phyloP scores from a whole-genome alignment of 306 rosid species.

The Herpetospermum pedunculosum region DNA sequence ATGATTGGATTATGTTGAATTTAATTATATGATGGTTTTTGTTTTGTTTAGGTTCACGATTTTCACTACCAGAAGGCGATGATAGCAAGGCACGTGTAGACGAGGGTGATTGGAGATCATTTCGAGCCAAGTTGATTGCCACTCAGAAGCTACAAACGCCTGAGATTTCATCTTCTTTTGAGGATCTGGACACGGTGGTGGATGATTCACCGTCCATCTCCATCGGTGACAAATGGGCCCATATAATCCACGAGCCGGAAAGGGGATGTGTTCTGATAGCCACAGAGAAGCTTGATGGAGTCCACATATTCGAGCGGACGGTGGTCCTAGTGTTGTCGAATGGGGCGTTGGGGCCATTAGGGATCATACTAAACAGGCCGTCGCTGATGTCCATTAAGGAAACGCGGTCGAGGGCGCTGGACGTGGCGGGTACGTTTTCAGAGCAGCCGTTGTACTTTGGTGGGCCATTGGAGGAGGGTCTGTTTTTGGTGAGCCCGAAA shows the following conservation, averaged over 20 bases:
- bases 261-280: slow-evolving; percentile 82
- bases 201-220: slow-evolving; percentile 30
- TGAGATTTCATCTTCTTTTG: slow-evolving; percentile 15
- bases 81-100: no score
- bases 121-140: slow-evolving; percentile 75
- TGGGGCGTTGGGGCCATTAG: slow-evolving; percentile 66
- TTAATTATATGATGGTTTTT: no score
- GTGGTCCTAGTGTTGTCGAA: slow-evolving; percentile 57
- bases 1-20: no score
- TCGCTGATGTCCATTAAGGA: slow-evolving; percentile 86
- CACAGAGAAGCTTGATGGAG: slow-evolving; percentile 71
- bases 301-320: slow-evolving; percentile 69
- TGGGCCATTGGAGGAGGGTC: slow-evolving; percentile 67
- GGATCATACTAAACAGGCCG: slow-evolving; percentile 67
- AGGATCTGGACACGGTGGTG: slow-evolving; percentile 33
- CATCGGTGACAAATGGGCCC: slow-evolving; percentile 83
- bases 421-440: slow-evolving; percentile 45
- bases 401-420: slow-evolving; percentile 54
- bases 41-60: no score
- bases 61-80: no score
- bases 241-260: slow-evolving; percentile 67
- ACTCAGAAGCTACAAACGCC: slow-evolving; percentile 26
- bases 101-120: slow-evolving; percentile 68
- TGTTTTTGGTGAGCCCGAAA: slow-evolving; percentile 58
- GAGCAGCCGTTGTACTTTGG: slow-evolving; percentile 75